Base-by-base conservation (phyloP, 306 rosid genomes). In the Luffa acutangula region DNA sequence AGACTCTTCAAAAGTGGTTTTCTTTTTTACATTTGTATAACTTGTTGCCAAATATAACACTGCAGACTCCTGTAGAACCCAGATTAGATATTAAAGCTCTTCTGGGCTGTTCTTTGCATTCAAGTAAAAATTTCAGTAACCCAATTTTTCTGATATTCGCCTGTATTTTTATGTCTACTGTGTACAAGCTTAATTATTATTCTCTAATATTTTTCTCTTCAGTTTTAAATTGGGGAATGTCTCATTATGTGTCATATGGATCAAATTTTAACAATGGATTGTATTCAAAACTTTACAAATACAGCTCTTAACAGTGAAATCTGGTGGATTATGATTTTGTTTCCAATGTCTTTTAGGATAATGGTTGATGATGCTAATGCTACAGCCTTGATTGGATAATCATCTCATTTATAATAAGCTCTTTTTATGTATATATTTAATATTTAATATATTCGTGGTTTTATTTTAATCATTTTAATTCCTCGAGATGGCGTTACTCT, bases 21-120 rank as follows among this genome's bases (percentile, higher is more conserved):
- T 7, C 15, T 39, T 63, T 33, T 4, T 17, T 4, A 45, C 13
- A 43, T 45, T 72, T 74, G 63, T 72, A 31, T 72, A 72, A 72
- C 77, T 72, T 49, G 43, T 48, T 72, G 53, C 53, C 17, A 41
- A 41, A 69, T 20, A 42, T n/a, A 42, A 69, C 75, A n/a, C 34
- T 69, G 58, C 58, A 72, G 58, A 25, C 77, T 52, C 59, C 2
- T 72, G 58, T 74, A 51, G 45, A 74, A 74, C 78, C 78, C 78
- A 9, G 64, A 52, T 75, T 6, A 51, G 78, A 34, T 17, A 34
- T 52, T 69, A 7, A 34, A 51, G 33, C 63, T 52, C 62, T 52
- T 52, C 78, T 75, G 78, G 34, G 48, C 42, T 17, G 78, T 52
- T 74, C 78, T 51, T 74, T 75, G 34, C 48, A 34, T 75, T 52